Evolutionary conservation across 148 eudicot genomes (phyloP), one percentile per base, ranked within the genome.

Genomic region (Nepenthes mirabilis): DNA sequence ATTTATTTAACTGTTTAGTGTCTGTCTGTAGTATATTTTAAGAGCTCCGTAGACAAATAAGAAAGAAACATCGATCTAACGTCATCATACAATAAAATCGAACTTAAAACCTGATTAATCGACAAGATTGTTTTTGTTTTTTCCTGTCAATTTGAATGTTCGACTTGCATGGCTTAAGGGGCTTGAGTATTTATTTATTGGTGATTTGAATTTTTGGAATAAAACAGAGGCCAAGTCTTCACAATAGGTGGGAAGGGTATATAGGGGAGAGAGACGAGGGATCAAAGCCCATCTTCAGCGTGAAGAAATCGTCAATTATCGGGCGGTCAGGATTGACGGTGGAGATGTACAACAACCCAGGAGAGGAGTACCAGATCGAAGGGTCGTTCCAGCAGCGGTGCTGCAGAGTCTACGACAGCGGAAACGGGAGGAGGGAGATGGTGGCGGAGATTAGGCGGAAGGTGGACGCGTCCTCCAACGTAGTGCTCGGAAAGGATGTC

Each of bases 161-260:
- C 23, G 23, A 23, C 23, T 23, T 23, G 23, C 23, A 23, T 23
- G 23, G 23, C 23, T 23, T 23, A 23, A 23, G 23, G 23, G 23
- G 23, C 23, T 23, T 23, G 23, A 23, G 0, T 23, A 23, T 23
- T 23, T 23, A 23, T 23, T 23, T 23, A 23, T 23, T 23, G 23
- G 23, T 23, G 23, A 23, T 23, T 23, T 23, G 23, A 23, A 23
- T 23, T 23, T 0, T 23, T 23, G 23, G 23, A 23, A 23, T 40
- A 3, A 43, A 9, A 37, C 37, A 91, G 98, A 73, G 88, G 62
- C 84, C 85, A 61, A 91, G 96, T 70, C 63, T 91, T 37, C 91
- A 83, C 70, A 81, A 86, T 33, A 71, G 96, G 47, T 91, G 98
- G 98, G 98, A 85, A 50, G 98, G 88, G 0, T 88, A 71, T 68